These are phyloP conservation scores for Amaranthus tricolor DNA, from an alignment of 179 eudicot species.

Conservation along the genomic window DNA sequence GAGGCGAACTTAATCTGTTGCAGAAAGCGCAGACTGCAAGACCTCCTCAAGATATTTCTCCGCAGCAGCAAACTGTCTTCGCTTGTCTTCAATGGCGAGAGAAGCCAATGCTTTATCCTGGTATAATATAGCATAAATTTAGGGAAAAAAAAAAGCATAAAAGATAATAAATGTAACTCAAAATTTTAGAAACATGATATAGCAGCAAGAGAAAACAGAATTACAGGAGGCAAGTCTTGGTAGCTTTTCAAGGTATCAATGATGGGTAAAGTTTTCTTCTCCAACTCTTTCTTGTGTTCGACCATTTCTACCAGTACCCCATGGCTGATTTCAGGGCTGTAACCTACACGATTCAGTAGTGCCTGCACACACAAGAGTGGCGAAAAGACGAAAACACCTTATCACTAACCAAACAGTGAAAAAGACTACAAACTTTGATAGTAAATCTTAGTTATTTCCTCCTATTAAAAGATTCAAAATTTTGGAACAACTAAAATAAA, in stretches of 20 bases:
- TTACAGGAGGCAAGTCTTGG: conserved; percentile 97
- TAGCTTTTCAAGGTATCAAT: conserved; percentile 93
- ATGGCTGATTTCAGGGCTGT: conserved; percentile 90
- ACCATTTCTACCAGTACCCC: conserved; percentile 88
- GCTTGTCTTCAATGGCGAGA: conserved; percentile 93
- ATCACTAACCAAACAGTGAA: conserved; percentile 1
- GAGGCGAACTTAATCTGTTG: conserved; percentile 31
- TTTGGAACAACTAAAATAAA: background rate
- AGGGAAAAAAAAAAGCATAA: background rate
- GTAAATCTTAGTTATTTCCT: background rate
- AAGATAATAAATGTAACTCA: background rate
- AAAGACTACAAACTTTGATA: background rate
- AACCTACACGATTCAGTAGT: conserved; percentile 82
- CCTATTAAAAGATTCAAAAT: background rate
- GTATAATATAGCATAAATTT: background rate
- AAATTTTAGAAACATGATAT: background rate
- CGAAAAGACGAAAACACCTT: background rate
- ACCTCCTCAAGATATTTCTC: conserved; percentile 95
- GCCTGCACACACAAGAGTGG: conserved; percentile 43
- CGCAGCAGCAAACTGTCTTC: conserved; percentile 78
- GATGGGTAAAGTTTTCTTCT: conserved; percentile 88
- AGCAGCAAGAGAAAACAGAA: conserved; percentile 5
- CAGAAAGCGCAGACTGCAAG: conserved; percentile 77
- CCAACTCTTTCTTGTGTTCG: conserved; percentile 88
- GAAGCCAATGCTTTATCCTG: conserved; percentile 97